These are phyloP conservation scores for Nigrospora sphaerica DNA, from an alignment of 2,329 filamentous ascomycete species.

Conservation along the genomic window DNA sequence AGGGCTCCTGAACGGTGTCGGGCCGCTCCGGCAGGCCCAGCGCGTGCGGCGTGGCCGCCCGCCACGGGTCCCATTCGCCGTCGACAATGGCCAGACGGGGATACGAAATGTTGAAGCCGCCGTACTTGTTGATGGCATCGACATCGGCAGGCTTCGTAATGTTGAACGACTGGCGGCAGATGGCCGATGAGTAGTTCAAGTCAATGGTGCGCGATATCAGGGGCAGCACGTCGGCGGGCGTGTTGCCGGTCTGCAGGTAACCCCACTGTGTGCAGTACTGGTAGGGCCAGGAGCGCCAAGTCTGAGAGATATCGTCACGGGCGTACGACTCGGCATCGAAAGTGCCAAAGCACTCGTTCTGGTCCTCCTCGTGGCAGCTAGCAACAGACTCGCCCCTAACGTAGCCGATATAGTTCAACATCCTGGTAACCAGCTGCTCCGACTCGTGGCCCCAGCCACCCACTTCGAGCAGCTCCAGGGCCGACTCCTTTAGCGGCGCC, in stretches of 20 bases:
- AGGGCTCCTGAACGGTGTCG: constrained; percentile 60
- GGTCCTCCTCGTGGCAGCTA: constrained; percentile 12
- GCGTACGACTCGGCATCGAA: constrained; percentile 25
- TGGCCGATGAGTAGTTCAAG: constrained; percentile 51
- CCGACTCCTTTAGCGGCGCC: constrained; percentile 23
- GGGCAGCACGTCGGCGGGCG: constrained; percentile 56
- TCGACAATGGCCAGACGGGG: constrained; percentile 71
- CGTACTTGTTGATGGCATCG: constrained; percentile 66
- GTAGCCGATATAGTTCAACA: constrained; percentile 48
- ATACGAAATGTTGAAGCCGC: constrained; percentile 65
- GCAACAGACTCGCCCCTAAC: constrained; percentile 21
- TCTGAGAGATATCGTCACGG: constrained; percentile 27
- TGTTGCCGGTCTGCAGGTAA: constrained; percentile 67
- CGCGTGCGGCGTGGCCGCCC: constrained; percentile 63
- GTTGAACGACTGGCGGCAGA: constrained; percentile 65
- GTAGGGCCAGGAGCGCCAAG: constrained; percentile 42
- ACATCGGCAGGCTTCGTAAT: constrained; percentile 57
- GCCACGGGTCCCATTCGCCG: constrained; percentile 75
- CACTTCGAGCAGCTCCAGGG: constrained; percentile 29
- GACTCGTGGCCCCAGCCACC: constrained; percentile 33
- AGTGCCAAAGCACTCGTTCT: constrained; percentile 30
- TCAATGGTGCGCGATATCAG: constrained; percentile 66
- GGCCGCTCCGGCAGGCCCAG: constrained; percentile 48
- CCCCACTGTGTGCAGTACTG: constrained; percentile 61
- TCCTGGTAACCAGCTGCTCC: constrained; percentile 28